Evolutionary conservation across 164 flowering plant genomes (phyloP).

Genomic region (Protea cynaroides): DNA sequence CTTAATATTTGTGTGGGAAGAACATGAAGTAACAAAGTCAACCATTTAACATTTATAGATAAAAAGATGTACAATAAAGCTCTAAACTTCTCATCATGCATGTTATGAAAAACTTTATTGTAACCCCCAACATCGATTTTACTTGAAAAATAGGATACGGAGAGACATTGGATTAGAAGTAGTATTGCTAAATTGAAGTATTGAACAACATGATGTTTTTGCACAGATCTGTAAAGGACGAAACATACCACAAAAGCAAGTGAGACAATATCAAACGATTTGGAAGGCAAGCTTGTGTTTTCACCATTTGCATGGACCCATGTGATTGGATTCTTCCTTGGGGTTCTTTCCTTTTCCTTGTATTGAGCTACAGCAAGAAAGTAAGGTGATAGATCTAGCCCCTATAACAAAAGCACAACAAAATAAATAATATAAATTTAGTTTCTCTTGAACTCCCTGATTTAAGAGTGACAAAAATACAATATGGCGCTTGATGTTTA

Average conservation of each 20-base stretch:
- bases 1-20: too few species aligned
- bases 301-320: conserved; percentile 78
- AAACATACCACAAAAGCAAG: conserved; percentile 52
- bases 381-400: conserved; percentile 68
- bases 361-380: conserved; percentile 67
- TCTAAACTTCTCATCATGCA: too few species aligned
- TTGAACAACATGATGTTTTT: neutral
- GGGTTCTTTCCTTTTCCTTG: conserved; percentile 41
- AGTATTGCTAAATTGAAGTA: neutral
- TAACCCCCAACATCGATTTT: too few species aligned
- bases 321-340: conserved; percentile 29
- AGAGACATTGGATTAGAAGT: neutral
- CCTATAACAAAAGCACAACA: conserved; percentile 27
- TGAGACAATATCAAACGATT: conserved; percentile 57
- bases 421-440: neutral
- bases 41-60: too few species aligned
- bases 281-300: conserved; percentile 58
- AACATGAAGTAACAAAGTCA: too few species aligned
- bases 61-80: neutral
- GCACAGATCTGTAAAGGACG: neutral
- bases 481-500: too few species aligned
- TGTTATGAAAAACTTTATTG: too few species aligned
- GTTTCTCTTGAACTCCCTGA: too few species aligned
- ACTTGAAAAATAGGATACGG: too few species aligned
- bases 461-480: too few species aligned